These are phyloP conservation scores for Gyrodon lividus DNA, from an alignment of 768 basidiomycete species.

Conservation along the genomic window DNA sequence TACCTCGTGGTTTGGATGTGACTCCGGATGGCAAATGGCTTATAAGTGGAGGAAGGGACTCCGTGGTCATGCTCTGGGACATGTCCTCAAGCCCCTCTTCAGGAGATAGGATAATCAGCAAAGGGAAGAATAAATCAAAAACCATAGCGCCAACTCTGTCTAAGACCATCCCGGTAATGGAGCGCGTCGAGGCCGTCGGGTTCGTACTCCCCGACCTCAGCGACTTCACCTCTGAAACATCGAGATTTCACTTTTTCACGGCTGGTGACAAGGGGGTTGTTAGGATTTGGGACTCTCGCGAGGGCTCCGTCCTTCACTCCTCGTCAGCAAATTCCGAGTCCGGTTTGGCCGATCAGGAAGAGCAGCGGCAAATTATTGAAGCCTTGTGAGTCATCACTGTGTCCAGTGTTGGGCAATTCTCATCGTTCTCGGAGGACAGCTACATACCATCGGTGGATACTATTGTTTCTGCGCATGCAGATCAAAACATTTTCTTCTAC, in stretches of 20 bases:
- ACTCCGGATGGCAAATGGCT: slow-evolving; percentile 86
- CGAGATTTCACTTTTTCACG: slow-evolving; percentile 71
- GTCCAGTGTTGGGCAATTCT: slow-evolving; percentile 12
- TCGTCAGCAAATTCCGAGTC: slow-evolving; percentile 45
- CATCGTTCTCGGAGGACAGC: slow-evolving; percentile 39
- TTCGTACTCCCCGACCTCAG: slow-evolving; percentile 54
- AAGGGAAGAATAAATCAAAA: slow-evolving; percentile 43
- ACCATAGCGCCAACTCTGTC: slow-evolving; percentile 56
- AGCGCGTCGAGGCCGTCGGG: slow-evolving; percentile 86
- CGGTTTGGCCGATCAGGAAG: slow-evolving; percentile 54
- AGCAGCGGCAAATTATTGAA: slow-evolving; percentile 80
- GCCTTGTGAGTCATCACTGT: slow-evolving; percentile 63
- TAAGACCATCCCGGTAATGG: slow-evolving; percentile 80
- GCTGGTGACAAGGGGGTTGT: slow-evolving; percentile 89
- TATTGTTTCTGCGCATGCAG: slow-evolving; percentile 84
- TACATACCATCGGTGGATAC: slow-evolving; percentile 64
- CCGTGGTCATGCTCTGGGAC: slow-evolving; percentile 93
- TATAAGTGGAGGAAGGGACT: slow-evolving; percentile 88
- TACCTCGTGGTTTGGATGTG: slow-evolving; percentile 87
- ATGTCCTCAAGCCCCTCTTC: slow-evolving; percentile 34
- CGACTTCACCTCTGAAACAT: slow-evolving; percentile 33
- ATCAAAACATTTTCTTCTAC: slow-evolving; percentile 95
- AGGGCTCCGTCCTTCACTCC: slow-evolving; percentile 61
- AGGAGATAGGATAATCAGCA: slow-evolving; percentile 20
- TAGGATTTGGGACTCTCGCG: slow-evolving; percentile 79